Evolutionary conservation across 1,284 basidiomycete genomes (phyloP).

Genomic region (Ceratobasidium sp.): DNA sequence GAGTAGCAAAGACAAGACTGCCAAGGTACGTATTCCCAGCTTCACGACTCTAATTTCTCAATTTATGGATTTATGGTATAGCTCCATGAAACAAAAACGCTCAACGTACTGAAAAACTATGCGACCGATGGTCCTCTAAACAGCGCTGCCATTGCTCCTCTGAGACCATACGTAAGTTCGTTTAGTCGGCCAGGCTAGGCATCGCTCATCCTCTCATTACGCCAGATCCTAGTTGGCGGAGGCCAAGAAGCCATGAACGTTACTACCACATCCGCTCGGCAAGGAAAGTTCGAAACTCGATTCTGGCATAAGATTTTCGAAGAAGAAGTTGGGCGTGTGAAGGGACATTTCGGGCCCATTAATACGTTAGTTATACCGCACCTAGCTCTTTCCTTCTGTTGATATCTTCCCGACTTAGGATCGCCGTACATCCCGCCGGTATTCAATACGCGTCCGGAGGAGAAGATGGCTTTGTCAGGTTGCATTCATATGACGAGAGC

Average conservation of each 20-base stretch:
- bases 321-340: conserved; percentile 96
- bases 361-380: conserved; percentile 74
- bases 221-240: conserved; percentile 86
- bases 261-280: conserved; percentile 90
- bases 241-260: conserved; percentile 99
- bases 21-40: conserved; percentile 66
- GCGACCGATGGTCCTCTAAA: conserved; percentile 95
- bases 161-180: conserved; percentile 76
- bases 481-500: conserved; percentile 90
- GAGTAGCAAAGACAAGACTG: conserved; percentile 95
- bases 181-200: conserved; percentile 9
- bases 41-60: neutral
- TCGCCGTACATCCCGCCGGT: conserved; percentile 91
- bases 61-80: conserved; percentile 47
- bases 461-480: conserved; percentile 94
- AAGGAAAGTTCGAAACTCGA: conserved; percentile 97
- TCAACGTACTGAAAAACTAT: conserved; percentile 93
- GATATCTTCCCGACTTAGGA: conserved; percentile 53
- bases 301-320: conserved; percentile 99
- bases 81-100: conserved; percentile 89
- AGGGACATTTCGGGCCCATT: conserved; percentile 96
- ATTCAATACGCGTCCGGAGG: conserved; percentile 92
- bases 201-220: conserved; percentile 18
- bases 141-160: conserved; percentile 86
- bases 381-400: conserved; percentile 2